Evolutionary conservation across 202 grass and related monocot species (phyloP), one percentile per base, ranked within the genome.

Genomic region (Setaria italica): DNA sequence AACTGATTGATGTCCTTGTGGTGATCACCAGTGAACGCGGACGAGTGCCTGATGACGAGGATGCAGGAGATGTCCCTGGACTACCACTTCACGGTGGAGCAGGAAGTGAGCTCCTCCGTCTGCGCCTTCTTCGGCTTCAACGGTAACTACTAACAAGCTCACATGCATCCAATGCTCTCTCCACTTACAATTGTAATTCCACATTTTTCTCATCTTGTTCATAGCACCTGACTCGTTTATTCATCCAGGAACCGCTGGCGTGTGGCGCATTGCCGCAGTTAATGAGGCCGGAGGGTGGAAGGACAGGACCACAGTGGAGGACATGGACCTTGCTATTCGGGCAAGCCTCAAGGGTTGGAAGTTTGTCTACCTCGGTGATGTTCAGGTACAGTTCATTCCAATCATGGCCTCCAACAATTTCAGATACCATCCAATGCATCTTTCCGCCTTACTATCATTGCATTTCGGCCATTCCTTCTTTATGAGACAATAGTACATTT

Each of bases 61-160:
- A 98, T 98, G 95, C 95, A 98, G 91, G 95, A 98, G 88, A 98
- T 98, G 95, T 98, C 95, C 45, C 49, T 98, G 87, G 95, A 98
- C 73, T 98, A 98, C 86, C 95, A 98, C 86, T 98, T 98, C 88
- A 98, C 90, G 0, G 95, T 98, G 74, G 95, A 98, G 77, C 95
- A 98, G 56, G 95, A 98, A 89, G 95, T 89, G 34, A 94, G 95
- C 34, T 98, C 95, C 77, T 94, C 93, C 5, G 91, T 92, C 70
- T 98, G 89, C 30, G 93, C 95, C 8, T 98, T 98, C 87, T 98
- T 98, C 13, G 95, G 95, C 13, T 98, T 98, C 89, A 98, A 98
- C 30, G 95, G 95, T 98, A 78, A 73, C 30, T 32, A 33, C 60
- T 15, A n/a, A 12, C 9, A 64, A 68, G 4, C 54, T 34, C 35